Base-by-base conservation (phyloP, 805 yeast species). In the Myxozyma melibiosi region DNA sequence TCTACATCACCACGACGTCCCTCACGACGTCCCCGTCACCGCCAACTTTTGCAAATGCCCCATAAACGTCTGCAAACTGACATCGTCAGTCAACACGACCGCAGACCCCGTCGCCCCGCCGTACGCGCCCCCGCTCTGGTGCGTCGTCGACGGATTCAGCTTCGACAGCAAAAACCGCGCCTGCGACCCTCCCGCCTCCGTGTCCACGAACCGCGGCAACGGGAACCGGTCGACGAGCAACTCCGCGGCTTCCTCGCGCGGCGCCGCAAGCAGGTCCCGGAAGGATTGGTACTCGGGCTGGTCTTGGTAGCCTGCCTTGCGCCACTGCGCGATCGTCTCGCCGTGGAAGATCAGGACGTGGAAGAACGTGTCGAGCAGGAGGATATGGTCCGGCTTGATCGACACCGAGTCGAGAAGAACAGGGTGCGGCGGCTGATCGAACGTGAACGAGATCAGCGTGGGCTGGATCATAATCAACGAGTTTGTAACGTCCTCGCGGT, bases 151-250 rank as follows among this genome's bases (percentile, higher is more conserved):
- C 39, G 99, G 99, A 73, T 95, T 94, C 73, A 94, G 83, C 75
- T 90, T 94, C 28, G 97, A 89, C 73, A 90, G 84, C 73, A 94
- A 80, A 80, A 94, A 94, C 75, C 99, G 85, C 2, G 98, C 97
- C 76, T 94, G 99, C 14, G 97, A 91, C 54, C 97, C 97, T 67
- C 99, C 98, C 67, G 92, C 97, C 71, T 92, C 97, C 58, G 97
- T 90, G 67, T 92, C 96, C 66, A 94, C 91, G 70, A 92, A 94
- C 74, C 99, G 83, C 46, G 99, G 99, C 69, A 94, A 79, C 67
- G 99, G 99, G 84, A 90, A 92, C 70, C 99, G 82, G 70, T 94
- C 98, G 37, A 87, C 83, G 67, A 94, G 82, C 63, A 95, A 78
- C 66, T 86, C 90, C 5, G 96, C 92, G 22, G 98, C 98, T 73